Evolutionary conservation across 2,329 filamentous ascomycete species (phyloP).

Genomic region (Talaromyces sp.): DNA sequence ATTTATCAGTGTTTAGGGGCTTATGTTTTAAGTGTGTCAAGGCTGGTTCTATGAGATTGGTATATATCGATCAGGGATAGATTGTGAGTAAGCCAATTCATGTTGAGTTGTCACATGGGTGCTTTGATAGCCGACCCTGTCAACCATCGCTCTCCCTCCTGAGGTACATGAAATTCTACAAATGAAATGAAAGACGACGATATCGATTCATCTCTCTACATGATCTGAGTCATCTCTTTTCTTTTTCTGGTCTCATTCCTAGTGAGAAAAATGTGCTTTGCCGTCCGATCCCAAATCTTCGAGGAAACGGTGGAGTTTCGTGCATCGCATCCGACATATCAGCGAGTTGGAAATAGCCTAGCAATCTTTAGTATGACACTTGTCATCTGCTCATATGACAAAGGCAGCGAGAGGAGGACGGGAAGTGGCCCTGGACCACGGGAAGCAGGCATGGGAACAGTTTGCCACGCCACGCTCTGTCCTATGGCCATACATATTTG

Average conservation of each 20-base stretch:
- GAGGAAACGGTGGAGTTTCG: neutral
- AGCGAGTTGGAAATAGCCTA: neutral
- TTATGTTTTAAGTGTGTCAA: neutral
- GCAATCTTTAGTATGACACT: neutral
- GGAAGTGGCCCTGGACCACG: neutral
- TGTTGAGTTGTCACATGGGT: neutral
- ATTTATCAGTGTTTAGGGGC: neutral
- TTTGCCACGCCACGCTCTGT: conserved; percentile 12
- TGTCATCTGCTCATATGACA: conserved; percentile 11
- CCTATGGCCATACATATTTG: conserved; percentile 3
- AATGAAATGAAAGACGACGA: neutral
- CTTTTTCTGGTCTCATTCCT: neutral
- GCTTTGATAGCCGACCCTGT: neutral
- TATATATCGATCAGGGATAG: neutral
- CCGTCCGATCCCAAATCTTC: neutral
- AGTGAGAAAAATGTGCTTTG: neutral
- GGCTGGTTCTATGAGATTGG: neutral
- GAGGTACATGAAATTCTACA: neutral
- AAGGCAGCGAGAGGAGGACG: neutral
- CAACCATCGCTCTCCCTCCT: neutral
- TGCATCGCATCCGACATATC: neutral
- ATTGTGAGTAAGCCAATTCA: neutral
- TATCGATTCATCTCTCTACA: neutral
- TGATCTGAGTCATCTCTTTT: neutral
- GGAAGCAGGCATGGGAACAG: neutral